Conservation (phyloP, 306 rosid species). For the Nissolia schottii region DNA sequence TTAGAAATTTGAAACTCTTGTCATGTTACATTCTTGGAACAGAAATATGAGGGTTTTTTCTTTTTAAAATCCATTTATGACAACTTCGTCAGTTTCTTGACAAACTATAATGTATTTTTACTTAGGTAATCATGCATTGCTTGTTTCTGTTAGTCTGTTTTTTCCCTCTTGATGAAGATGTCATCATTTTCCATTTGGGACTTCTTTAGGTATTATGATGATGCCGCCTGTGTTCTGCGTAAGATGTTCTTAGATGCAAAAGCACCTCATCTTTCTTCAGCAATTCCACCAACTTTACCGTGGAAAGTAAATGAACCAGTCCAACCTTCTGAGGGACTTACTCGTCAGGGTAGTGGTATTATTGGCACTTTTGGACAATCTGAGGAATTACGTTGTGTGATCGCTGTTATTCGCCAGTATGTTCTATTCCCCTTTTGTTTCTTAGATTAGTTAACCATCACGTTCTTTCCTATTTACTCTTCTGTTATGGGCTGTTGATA, state of each 20-base stretch:
- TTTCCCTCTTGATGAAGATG: not conserved
- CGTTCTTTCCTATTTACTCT: conserved; percentile 28
- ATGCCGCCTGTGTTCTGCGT: conserved; percentile 89
- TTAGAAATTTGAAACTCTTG: not conserved
- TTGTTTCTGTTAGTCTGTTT: not conserved
- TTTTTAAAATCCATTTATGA: not conserved
- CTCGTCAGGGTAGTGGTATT: conserved; percentile 98
- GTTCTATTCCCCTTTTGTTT: conserved; percentile 28
- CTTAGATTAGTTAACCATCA: conserved; percentile 5
- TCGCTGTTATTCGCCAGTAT: conserved; percentile 88
- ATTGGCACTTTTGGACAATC: conserved; percentile 88
- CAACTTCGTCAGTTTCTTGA: not conserved
- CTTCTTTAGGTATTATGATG: conserved; percentile 80
- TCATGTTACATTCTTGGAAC: too few species aligned
- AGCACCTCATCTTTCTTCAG: conserved; percentile 97
- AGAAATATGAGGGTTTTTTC: too few species aligned
- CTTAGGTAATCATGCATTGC: not conserved
- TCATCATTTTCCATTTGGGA: conserved; percentile 1
- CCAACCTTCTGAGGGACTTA: conserved; percentile 80
- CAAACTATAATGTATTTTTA: too few species aligned
- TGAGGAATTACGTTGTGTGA: conserved; percentile 94
- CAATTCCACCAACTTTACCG: conserved; percentile 85
- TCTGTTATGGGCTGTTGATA: conserved; percentile 29
- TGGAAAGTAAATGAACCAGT: conserved; percentile 88
- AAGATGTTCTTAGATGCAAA: conserved; percentile 91